Evolutionary conservation across 805 yeast species (phyloP).

Genomic region (Pichia gijzeniarum): DNA sequence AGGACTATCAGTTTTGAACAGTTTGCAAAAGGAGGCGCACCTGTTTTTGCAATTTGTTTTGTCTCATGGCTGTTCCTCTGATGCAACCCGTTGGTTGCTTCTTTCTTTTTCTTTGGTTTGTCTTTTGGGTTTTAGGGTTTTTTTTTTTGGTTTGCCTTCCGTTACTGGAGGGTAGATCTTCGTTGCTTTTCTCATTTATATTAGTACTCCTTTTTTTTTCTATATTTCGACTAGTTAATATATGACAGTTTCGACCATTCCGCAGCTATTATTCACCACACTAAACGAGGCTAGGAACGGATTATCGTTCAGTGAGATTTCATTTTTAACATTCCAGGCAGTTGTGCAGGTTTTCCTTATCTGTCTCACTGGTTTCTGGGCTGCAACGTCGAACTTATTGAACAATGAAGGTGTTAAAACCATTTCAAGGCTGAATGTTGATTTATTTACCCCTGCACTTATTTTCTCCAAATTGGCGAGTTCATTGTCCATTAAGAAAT

Average conservation of each 20-base stretch:
- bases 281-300: slow-evolving; percentile 7
- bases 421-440: slow-evolving; percentile 75
- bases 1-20: background rate
- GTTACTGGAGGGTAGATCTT: too few relatives aligned
- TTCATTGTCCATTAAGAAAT: slow-evolving; percentile 63
- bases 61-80: background rate
- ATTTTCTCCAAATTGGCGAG: slow-evolving; percentile 76
- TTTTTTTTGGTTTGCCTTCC: too few relatives aligned
- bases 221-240: too few relatives aligned
- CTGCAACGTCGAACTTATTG: slow-evolving; percentile 68
- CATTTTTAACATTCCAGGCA: slow-evolving; percentile 82
- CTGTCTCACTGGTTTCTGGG: slow-evolving; percentile 79
- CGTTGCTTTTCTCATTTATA: too few relatives aligned
- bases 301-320: slow-evolving; percentile 30
- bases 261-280: slow-evolving; percentile 4
- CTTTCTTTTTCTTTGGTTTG: background rate
- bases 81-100: too few relatives aligned
- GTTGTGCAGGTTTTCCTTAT: slow-evolving; percentile 85
- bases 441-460: slow-evolving; percentile 90
- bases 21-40: too few relatives aligned
- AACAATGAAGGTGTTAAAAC: slow-evolving; percentile 69
- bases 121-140: background rate
- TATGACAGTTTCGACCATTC: too few relatives aligned
- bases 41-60: background rate
- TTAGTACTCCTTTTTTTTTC: too few relatives aligned